Base-by-base conservation (phyloP, 2,329 filamentous ascomycete genomes). In the Dichotomopilus funicola region DNA sequence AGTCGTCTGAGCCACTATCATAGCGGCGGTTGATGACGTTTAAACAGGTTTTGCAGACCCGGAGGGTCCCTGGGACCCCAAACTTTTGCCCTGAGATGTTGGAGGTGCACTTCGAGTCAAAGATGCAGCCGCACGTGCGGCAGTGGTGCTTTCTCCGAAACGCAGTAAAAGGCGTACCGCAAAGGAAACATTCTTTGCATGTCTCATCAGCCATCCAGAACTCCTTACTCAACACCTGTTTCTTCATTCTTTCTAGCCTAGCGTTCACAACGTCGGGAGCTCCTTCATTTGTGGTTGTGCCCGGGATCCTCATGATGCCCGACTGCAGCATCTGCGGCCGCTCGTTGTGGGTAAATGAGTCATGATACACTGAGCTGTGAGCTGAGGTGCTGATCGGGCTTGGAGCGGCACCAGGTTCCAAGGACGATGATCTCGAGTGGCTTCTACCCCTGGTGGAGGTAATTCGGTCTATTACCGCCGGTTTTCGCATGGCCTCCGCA, bases 151-250 rank as follows among this genome's bases (percentile, higher is more conserved):
- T 99, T 61, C 94, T 84, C 57, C 94, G 83, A 68, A 97, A 97
- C 1, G 92, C 94, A 0, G 90, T 91, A 67, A 99, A 99, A 1
- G 88, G 81, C 56, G 89, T 87, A 45, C 89, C 89, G 65, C 94
- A 99, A 45, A 89, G 82, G 68, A 96, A 99, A 67, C 94, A 99
- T 65, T 96, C 92, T 68, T 95, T 97, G 57, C 92, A 95, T 60
- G 95, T 96, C 67, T 97, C 94, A 68, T 99, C 94, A 57, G 91
- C 89, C 94, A 99, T 99, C 94, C 92, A 97, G 64, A 96, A 97
- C 63, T 97, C 91, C 66, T 91, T 94, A 68, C 89, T 95, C 46
- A 97, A 74, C 6, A 99, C 86, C 66, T 92, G 91, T 65, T 89
- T 88, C 59, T 87, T 84, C 77, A 96, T 87, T 63, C 88, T 86